Evolutionary conservation across 2,329 filamentous ascomycete genomes (phyloP).

Genomic region (Stromatinia cepivora): DNA sequence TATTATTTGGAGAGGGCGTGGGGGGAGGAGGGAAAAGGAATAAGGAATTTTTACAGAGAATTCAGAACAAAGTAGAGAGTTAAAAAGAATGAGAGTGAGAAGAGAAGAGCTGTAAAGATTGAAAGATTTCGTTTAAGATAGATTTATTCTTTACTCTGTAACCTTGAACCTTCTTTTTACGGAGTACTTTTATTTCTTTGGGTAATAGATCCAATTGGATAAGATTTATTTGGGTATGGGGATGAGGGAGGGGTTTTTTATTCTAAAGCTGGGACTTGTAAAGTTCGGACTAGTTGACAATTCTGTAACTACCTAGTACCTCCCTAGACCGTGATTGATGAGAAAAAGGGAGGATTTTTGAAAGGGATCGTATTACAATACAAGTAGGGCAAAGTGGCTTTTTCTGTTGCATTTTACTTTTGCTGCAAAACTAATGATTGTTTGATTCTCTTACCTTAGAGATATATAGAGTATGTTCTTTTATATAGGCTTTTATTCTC

Average conservation of each 20-base stretch:
- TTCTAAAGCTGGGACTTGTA: background rate
- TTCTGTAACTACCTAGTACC: slow-evolving; percentile 7
- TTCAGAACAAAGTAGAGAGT: background rate
- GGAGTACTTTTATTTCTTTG: background rate
- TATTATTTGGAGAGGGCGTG: background rate
- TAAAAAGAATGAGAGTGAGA: background rate
- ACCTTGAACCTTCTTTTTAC: background rate
- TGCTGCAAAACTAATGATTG: background rate
- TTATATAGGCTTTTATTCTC: too few relatives aligned
- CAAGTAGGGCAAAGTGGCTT: slow-evolving; percentile 1
- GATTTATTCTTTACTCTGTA: background rate
- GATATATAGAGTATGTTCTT: too few relatives aligned
- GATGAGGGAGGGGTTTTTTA: background rate
- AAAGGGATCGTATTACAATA: background rate
- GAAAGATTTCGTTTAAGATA: background rate
- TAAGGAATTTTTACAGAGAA: slow-evolving; percentile 14
- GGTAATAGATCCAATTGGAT: slow-evolving; percentile 7
- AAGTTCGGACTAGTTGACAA: background rate
- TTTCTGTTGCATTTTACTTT: background rate
- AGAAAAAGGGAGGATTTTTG: slow-evolving; percentile 4
- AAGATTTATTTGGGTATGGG: background rate
- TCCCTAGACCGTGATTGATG: background rate
- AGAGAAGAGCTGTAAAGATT: background rate
- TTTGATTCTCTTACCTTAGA: background rate
- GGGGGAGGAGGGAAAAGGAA: background rate